Evolutionary conservation across 1,284 basidiomycete genomes (phyloP), one percentile per base, ranked within the genome.

Genomic region (Irpex rosettiformis): DNA sequence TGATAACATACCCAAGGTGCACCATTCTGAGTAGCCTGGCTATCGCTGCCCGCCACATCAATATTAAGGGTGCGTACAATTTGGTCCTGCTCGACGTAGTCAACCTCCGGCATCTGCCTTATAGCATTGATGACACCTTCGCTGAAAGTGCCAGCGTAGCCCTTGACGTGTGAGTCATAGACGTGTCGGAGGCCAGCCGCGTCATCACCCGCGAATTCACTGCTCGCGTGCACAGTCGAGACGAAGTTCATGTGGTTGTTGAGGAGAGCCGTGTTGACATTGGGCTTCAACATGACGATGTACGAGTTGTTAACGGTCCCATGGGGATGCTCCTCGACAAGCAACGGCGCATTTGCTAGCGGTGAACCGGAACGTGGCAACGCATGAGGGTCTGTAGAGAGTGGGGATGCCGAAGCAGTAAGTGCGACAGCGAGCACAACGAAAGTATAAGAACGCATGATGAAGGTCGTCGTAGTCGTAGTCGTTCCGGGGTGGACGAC

Each of bases 1-100:
- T 40, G 43, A 29, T 28, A 22, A 80, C 85, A 74, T 71, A 93
- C 94, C 97, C 97, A 98, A 58, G 96, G 95, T 22, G 96, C 93
- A 29, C 80, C 76, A 59, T 76, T 86, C 83, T 98, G 93, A 4
- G 78, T 73, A 59, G 80, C 83, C 78, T 98, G 95, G 62, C 96
- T 80, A 68, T 89, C 94, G 25, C 85, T 89, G 52, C 33, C 33
- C 33, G 33, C 33, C 4, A 98, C 93, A 71, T 95, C 94, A 24
- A 78, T 65, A 1, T 89, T 85, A 64, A 84, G 81, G 13, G 91
- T 89, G 65, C 79, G 82, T 22, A 96, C 91, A 65, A 95, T 79
- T 77, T 96, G 94, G 78, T 99, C 97, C 62, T 80, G 84, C 79
- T 99, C 97, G 61, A 99, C 81, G 70, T 91, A 96, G 29, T 88